Conservation (phyloP, 2,329 filamentous ascomycete species). For the Stagonosporopsis rhizophila region DNA sequence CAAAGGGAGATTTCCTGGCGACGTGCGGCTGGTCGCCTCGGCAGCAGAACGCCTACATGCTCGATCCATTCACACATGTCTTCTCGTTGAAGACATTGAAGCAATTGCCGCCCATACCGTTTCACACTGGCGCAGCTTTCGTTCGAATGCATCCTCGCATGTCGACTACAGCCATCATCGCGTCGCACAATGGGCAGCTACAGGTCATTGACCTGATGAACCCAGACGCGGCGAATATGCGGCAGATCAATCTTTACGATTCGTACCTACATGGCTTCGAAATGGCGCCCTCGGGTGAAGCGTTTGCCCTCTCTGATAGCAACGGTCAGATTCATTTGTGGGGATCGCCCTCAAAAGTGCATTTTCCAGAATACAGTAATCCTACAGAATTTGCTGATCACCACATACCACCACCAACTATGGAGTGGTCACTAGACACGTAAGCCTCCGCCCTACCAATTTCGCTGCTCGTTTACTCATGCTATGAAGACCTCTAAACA, state of each 20-base stretch:
- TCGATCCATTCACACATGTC: conserved; percentile 92
- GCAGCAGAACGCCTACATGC: conserved; percentile 78
- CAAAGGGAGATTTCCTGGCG: conserved; percentile 90
- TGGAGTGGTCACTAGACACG: conserved; percentile 76
- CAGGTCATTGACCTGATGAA: conserved; percentile 97
- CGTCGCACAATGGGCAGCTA: conserved; percentile 90
- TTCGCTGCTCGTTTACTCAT: conserved; percentile 9
- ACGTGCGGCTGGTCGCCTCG: conserved; percentile 93
- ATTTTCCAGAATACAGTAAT: conserved; percentile 82
- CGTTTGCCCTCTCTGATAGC: conserved; percentile 79
- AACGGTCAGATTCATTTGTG: conserved; percentile 84
- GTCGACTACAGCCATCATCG: conserved; percentile 92
- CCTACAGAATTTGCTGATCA: conserved; percentile 76
- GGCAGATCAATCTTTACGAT: conserved; percentile 77
- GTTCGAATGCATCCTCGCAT: conserved; percentile 96
- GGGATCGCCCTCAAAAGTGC: conserved; percentile 85
- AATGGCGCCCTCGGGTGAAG: conserved; percentile 86
- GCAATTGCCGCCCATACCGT: conserved; percentile 89
- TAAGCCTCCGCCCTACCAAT: conserved; percentile 48
- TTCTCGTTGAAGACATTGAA: conserved; percentile 92
- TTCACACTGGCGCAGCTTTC: conserved; percentile 88
- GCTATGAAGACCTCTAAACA: conserved; percentile 72
- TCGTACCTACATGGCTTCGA: conserved; percentile 81
- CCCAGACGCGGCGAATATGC: conserved; percentile 83
- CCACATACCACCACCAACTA: conserved; percentile 63